A percentile compares a stretch with the other conserved stretches of the same genome.
phyloP scores from a whole-genome alignment of 352 stramenopile genomes.

The Pythium vanterpoolii region DNA sequence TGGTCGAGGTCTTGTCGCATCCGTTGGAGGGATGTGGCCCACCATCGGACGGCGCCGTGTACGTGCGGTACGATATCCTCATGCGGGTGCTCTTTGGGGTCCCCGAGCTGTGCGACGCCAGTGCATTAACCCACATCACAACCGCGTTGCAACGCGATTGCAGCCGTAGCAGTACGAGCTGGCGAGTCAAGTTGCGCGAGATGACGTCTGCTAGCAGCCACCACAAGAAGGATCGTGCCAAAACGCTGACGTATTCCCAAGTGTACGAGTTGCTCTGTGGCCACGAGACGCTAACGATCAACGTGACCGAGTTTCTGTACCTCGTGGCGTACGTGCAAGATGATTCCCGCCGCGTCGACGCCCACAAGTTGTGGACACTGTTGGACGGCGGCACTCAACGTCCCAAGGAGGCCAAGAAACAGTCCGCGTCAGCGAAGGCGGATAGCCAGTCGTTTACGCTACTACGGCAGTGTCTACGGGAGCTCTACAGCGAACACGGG shows the following conservation, averaged over 20 bases:
- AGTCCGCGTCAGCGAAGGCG: background rate
- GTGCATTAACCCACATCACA: conserved; percentile 13
- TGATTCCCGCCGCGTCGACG: conserved; percentile 21
- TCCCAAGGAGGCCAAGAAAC: background rate
- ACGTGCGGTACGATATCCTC: conserved; percentile 49
- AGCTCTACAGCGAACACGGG: conserved; percentile 7
- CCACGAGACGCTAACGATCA: conserved; percentile 3
- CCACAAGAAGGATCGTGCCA: conserved; percentile 17
- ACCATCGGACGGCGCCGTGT: background rate
- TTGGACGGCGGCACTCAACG: conserved; percentile 8
- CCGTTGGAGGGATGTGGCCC: background rate
- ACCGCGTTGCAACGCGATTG: no score
- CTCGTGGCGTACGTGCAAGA: conserved; percentile 31
- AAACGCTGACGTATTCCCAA: conserved; percentile 3
- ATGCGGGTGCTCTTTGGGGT: conserved; percentile 48
- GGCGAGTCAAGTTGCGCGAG: conserved; percentile 19
- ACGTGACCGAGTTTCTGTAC: conserved; percentile 32
- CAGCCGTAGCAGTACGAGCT: conserved; percentile 3
- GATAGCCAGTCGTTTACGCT: background rate
- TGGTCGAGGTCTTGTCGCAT: conserved; percentile 21
- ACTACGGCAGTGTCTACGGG: conserved; percentile 7
- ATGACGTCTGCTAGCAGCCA: conserved; percentile 14
- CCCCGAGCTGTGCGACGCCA: conserved; percentile 28
- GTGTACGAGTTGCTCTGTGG: conserved; percentile 12
- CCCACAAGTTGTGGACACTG: conserved; percentile 28